Percentiles rank a stretch among this genome's conserved stretches.
Evolutionary conservation across 2,329 filamentous ascomycete genomes (phyloP).

Genomic region (Dothideomycetes sp.): DNA sequence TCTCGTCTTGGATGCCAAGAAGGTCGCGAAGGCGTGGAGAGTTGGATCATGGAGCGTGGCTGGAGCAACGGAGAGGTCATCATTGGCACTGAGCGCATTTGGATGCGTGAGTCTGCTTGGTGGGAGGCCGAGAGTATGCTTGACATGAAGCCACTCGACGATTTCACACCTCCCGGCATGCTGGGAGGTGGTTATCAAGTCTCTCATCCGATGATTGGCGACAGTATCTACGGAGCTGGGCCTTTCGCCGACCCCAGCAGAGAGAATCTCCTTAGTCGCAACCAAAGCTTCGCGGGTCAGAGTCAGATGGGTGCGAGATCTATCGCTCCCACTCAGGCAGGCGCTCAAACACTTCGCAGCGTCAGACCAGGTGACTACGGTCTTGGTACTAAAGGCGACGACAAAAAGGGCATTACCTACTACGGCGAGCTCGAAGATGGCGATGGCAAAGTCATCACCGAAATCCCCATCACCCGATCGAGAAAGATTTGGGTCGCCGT

Average conservation of each 20-base stretch:
- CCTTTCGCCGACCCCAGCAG: slow-evolving; percentile 36
- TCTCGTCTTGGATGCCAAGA: slow-evolving; percentile 74
- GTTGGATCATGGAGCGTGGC: slow-evolving; percentile 84
- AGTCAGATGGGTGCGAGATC: slow-evolving; percentile 29
- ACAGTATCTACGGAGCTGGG: slow-evolving; percentile 57
- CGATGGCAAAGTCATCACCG: slow-evolving; percentile 64
- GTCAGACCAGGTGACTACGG: slow-evolving; percentile 68
- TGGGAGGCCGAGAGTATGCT: slow-evolving; percentile 97
- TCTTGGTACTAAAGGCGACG: slow-evolving; percentile 75
- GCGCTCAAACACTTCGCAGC: slow-evolving; percentile 40
- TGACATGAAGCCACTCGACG: slow-evolving; percentile 63
- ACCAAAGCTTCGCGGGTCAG: slow-evolving; percentile 35
- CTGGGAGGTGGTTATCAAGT: slow-evolving; percentile 65
- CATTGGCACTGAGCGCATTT: slow-evolving; percentile 80
- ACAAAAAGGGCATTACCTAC: slow-evolving; percentile 56
- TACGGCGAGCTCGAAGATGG: slow-evolving; percentile 67
- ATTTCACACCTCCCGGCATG: slow-evolving; percentile 32
- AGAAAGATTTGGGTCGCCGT: slow-evolving; percentile 71
- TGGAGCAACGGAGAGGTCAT: slow-evolving; percentile 98
- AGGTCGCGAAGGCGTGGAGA: slow-evolving; percentile 85
- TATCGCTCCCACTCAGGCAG: slow-evolving; percentile 46
- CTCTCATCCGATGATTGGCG: slow-evolving; percentile 38
- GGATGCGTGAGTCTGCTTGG: slow-evolving; percentile 91
- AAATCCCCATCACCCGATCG: slow-evolving; percentile 49
- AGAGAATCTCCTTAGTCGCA: slow-evolving; percentile 55